Percentiles rank a stretch among this genome's conserved stretches.
Evolutionary conservation across 2,329 filamentous ascomycete species (phyloP).

Genomic region (Trichoderma hamatum): DNA sequence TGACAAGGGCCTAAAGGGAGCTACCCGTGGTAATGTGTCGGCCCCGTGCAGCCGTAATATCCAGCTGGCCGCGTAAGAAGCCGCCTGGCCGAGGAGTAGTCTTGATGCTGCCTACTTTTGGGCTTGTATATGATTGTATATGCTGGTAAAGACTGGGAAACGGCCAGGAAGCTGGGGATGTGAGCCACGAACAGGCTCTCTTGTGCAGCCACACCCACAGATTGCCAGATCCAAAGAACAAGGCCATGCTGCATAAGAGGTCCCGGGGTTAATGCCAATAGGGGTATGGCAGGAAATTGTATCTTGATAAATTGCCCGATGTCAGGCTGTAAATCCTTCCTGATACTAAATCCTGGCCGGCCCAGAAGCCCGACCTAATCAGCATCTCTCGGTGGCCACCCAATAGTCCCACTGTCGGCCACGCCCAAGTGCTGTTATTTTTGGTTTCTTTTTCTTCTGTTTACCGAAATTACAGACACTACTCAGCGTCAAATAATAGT

Average conservation of each 20-base stretch:
- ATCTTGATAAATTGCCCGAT: not conserved
- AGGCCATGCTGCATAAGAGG: not conserved
- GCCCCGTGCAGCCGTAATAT: not conserved
- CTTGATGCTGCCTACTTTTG: not conserved
- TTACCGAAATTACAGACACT: not conserved
- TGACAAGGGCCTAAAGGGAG: not conserved
- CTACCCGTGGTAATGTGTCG: not conserved
- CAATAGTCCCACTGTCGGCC: too few relatives aligned
- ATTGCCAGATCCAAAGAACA: not conserved
- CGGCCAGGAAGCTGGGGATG: not conserved
- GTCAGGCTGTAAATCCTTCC: not conserved
- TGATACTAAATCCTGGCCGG: not conserved
- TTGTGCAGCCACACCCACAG: not conserved
- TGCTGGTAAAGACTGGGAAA: not conserved
- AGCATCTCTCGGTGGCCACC: not conserved
- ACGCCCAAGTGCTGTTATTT: not conserved
- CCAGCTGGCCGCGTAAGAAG: not conserved
- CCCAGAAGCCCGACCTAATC: not conserved
- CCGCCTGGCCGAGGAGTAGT: not conserved
- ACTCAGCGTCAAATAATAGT: not conserved
- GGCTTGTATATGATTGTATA: not conserved
- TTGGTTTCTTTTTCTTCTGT: not conserved
- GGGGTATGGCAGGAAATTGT: not conserved
- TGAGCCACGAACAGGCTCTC: not conserved
- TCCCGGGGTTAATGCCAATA: not conserved